A percentile compares a stretch with the other conserved stretches of the same genome.
These are phyloP conservation scores for Falciphora oryzae DNA, from an alignment of 2,329 filamentous ascomycete genomes.

Conservation along the genomic window DNA sequence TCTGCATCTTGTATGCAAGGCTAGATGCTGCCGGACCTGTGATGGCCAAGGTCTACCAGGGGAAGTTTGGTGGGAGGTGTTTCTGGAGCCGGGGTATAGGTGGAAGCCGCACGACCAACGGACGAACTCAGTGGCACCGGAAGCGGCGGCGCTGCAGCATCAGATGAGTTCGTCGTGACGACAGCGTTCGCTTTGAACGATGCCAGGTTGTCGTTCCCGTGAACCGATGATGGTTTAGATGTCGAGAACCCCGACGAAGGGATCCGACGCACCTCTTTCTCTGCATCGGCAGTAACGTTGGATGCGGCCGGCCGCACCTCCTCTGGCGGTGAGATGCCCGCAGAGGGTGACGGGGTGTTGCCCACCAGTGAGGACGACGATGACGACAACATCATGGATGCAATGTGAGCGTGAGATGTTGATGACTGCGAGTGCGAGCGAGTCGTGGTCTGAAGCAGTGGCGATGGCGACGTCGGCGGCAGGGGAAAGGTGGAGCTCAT, in stretches of 20 bases:
- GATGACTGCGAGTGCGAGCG: slow-evolving; percentile 18
- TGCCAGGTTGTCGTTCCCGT: not conserved
- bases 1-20: too few relatives aligned
- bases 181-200: not conserved
- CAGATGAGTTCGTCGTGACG: not conserved
- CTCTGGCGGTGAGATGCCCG: not conserved
- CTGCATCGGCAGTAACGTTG: too few relatives aligned
- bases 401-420: slow-evolving; percentile 7
- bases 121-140: too few relatives aligned
- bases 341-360: not conserved
- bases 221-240: too few relatives aligned
- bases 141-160: too few relatives aligned
- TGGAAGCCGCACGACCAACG: too few relatives aligned
- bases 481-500: slow-evolving; percentile 20
- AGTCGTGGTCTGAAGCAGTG: slow-evolving; percentile 9
- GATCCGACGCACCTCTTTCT: too few relatives aligned
- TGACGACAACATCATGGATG: slow-evolving; percentile 18
- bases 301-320: not conserved
- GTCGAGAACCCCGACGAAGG: too few relatives aligned
- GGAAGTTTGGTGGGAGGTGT: too few relatives aligned
- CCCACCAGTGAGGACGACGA: slow-evolving; percentile 14
- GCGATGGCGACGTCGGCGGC: slow-evolving; percentile 13
- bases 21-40: too few relatives aligned
- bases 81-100: too few relatives aligned
- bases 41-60: too few relatives aligned